These are phyloP conservation scores for Favolaschia claudopus DNA, from an alignment of 768 basidiomycete genomes.

Conservation along the genomic window DNA sequence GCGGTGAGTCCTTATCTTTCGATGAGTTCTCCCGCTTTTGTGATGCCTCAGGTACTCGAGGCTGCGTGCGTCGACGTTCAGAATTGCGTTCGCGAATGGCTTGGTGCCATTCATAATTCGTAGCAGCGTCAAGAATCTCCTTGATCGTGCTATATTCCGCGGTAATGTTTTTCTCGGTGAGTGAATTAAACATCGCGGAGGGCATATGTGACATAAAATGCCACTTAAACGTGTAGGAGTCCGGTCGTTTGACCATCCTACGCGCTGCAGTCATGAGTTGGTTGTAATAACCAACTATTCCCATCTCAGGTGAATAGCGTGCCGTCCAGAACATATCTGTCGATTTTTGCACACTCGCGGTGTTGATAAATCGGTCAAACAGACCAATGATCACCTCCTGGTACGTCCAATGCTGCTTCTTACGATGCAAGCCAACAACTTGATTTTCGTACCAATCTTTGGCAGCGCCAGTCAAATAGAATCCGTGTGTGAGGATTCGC, in stretches of 20 bases:
- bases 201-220: neutral
- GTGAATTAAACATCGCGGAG: neutral
- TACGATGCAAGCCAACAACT: neutral
- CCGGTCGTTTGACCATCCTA: neutral
- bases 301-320: neutral
- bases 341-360: neutral
- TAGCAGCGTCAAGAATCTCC: neutral
- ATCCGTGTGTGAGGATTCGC: neutral
- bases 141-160: neutral
- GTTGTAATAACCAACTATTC: neutral
- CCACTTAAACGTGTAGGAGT: neutral
- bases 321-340: neutral
- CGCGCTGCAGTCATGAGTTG: neutral
- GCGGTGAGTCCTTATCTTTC: too few species aligned
- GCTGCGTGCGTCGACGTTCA: too few species aligned
- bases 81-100: too few species aligned
- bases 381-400: neutral
- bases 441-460: conserved; percentile 1
- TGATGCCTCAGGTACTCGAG: too few species aligned
- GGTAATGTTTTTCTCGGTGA: neutral
- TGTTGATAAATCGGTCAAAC: conserved; percentile 5
- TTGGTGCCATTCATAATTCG: neutral
- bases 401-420: neutral
- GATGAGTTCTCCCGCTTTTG: too few species aligned
- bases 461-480: neutral